Evolutionary conservation across 2,329 filamentous ascomycete species (phyloP).

Genomic region (Pseudovirgaria hyperparasitica): DNA sequence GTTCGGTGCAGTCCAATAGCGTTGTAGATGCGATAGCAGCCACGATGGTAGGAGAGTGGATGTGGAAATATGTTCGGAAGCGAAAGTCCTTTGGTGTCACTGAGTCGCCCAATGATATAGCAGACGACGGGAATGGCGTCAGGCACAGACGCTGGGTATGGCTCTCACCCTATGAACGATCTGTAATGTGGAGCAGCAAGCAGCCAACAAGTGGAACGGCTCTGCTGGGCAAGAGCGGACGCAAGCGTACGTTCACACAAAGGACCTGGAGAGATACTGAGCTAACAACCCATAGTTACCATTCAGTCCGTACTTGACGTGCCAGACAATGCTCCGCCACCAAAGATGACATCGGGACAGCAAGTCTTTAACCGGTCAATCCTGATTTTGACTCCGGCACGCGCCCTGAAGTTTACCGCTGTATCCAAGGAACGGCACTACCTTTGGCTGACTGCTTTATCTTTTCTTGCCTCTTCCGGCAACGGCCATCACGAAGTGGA

Average conservation of each 20-base stretch:
- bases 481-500: conserved; percentile 67
- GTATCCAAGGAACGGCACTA: conserved; percentile 75
- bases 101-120: conserved; percentile 39
- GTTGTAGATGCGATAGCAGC: conserved; percentile 96
- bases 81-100: conserved; percentile 81
- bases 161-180: conserved; percentile 90
- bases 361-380: conserved; percentile 83
- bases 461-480: conserved; percentile 84
- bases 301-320: conserved; percentile 97
- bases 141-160: conserved; percentile 96
- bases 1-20: conserved; percentile 53
- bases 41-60: conserved; percentile 97
- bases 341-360: conserved; percentile 48
- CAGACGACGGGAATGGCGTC: conserved; percentile 48
- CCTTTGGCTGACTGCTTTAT: conserved; percentile 86
- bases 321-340: conserved; percentile 79
- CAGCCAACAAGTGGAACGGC: conserved; percentile 82
- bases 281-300: conserved; percentile 52
- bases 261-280: background rate
- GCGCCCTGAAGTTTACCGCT: conserved; percentile 91
- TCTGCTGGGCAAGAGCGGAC: conserved; percentile 83
- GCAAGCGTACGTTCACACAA: conserved; percentile 63
- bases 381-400: conserved; percentile 81
- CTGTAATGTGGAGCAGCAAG: conserved; percentile 97
- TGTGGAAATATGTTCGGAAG: conserved; percentile 81